These are phyloP conservation scores for Lasiodiplodia citricola DNA, from an alignment of 2,329 filamentous ascomycete genomes.

Conservation along the genomic window DNA sequence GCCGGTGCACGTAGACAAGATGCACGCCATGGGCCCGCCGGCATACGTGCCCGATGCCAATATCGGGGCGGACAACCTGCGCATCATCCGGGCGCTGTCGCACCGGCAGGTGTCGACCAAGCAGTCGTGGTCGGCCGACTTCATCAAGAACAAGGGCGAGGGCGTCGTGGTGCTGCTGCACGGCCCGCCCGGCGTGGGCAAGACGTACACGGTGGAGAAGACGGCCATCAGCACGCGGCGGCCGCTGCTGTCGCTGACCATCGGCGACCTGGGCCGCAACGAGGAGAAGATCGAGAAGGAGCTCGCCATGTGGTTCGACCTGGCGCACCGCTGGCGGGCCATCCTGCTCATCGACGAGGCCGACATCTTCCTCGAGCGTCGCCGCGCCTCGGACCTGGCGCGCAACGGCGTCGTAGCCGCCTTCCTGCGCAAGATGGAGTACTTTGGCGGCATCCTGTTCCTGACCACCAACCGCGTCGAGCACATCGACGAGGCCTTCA, in stretches of 20 bases:
- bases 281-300: constrained; percentile 28
- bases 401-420: constrained; percentile 52
- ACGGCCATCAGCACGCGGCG: constrained; percentile 2
- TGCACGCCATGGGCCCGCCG: neutral
- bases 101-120: constrained; percentile 14
- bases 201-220: constrained; percentile 23
- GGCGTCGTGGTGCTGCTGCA: constrained; percentile 25
- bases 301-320: constrained; percentile 27
- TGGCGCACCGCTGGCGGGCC: constrained; percentile 26
- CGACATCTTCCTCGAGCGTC: constrained; percentile 56
- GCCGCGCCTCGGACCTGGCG: constrained; percentile 53
- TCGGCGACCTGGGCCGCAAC: constrained; percentile 28
- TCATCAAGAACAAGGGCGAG: constrained; percentile 26
- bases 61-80: constrained; percentile 16
- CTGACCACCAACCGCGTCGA: constrained; percentile 43
- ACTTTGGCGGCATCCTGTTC: constrained; percentile 38
- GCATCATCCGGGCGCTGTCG: constrained; percentile 22
- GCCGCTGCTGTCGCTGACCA: constrained; percentile 14
- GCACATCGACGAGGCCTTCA: constrained; percentile 33
- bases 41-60: constrained; percentile 11
- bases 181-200: constrained; percentile 22
- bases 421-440: constrained; percentile 27
- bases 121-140: constrained; percentile 22
- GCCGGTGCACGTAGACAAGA: constrained; percentile 23
- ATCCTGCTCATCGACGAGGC: constrained; percentile 28